Evolutionary conservation across 2,329 filamentous ascomycete species (phyloP), one percentile per base, ranked within the genome.

Genomic region (Beauveria australis): DNA sequence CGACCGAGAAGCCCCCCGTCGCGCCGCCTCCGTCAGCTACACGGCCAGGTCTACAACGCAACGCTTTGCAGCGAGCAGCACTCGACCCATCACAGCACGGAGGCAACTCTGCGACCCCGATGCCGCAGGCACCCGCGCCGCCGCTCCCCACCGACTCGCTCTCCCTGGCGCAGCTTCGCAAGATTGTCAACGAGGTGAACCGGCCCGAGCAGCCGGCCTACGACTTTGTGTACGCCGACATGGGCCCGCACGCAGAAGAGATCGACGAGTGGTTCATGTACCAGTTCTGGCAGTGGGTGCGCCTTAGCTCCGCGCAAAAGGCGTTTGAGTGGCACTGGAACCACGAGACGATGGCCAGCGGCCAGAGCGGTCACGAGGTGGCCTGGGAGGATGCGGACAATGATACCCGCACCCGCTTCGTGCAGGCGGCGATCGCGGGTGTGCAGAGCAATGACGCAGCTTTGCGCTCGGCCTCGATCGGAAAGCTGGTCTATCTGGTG

Each of bases 241-340:
- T 83, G 60, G 86, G 87, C 24, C 78, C 85, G 0, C 88, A 96
- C 67, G 85, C 89, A 19, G 91, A 94, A 64, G 94, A 99, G 77
- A 81, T 99, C 53, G 91, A 97, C 71, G 94, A 99, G 76, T 99
- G 94, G 94, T 99, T 99, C 74, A 86, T 88, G 58, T 97, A 97
- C 74, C 89, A 89, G 67, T 87, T 91, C 64, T 89, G 89, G 74
- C 92, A 97, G 71, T 89, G 90, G 75, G 82, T 88, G 52, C 87
- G 92, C 68, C 79, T 97, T 53, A 82, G 89, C 58, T 84, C 87
- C 58, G 87, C 89, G 22, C 89, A 90, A 69, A 80, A 85, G 43
- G 86, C 87, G 2, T 97, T 96, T 69, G 84, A 92, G 64, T 83
- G 85, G 70, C 83, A 87, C 69, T 96, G 90, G 90, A 75, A 81